Evolutionary conservation across 2,329 filamentous ascomycete species (phyloP).

Genomic region (Exutisphaerella laricina): DNA sequence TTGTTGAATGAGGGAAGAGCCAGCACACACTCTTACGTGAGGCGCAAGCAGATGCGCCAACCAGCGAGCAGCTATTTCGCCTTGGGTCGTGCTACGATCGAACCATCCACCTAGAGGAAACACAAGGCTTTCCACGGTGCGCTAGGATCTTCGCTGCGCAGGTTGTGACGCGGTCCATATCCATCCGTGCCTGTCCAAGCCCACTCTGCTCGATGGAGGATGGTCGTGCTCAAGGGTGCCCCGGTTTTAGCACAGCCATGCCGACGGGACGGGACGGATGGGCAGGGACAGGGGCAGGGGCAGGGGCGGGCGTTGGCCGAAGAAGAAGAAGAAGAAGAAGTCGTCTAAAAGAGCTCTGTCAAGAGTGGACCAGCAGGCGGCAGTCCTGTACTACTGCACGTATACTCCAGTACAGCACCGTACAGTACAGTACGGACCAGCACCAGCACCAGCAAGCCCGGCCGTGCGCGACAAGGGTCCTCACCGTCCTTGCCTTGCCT

Average conservation of each 20-base stretch:
- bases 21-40: slow-evolving; percentile 23
- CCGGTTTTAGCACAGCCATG: slow-evolving; percentile 13
- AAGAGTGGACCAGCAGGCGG: slow-evolving; percentile 8
- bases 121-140: slow-evolving; percentile 18
- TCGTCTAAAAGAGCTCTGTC: slow-evolving; percentile 12
- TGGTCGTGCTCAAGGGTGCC: slow-evolving; percentile 16
- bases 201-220: slow-evolving; percentile 13
- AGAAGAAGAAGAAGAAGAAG: no score
- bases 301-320: no score
- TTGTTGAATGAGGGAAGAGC: slow-evolving; percentile 20
- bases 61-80: slow-evolving; percentile 20
- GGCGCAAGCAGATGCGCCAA: slow-evolving; percentile 23
- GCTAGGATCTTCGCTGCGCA: slow-evolving; percentile 25
- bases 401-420: no score
- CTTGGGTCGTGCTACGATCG: slow-evolving; percentile 24
- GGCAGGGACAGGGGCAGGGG: no score
- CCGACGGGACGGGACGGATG: slow-evolving; percentile 13
- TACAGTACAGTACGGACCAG: no score
- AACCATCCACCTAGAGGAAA: slow-evolving; percentile 21
- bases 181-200: slow-evolving; percentile 21
- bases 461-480: slow-evolving; percentile 12
- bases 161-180: slow-evolving; percentile 21
- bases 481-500: slow-evolving; percentile 4
- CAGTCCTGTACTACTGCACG: slow-evolving; percentile 3
- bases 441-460: no score